Evolutionary conservation across 768 basidiomycete genomes (phyloP), one percentile per base, ranked within the genome.

Genomic region (Infundibulicybe gibba): DNA sequence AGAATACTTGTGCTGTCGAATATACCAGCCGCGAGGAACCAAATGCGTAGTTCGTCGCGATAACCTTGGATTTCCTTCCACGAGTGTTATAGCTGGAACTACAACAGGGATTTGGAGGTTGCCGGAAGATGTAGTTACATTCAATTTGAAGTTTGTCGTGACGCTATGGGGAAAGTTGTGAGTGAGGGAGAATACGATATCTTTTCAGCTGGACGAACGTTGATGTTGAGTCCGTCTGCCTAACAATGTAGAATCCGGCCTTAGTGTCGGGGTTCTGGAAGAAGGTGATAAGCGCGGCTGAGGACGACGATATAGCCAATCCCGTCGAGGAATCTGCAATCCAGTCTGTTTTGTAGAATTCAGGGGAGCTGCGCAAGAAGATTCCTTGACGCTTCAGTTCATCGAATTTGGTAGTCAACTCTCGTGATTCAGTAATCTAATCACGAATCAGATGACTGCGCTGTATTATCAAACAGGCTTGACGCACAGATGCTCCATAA

Each of bases 301-400:
- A 48, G 48, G 76, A 76, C 2, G 63, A 65, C 1, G 69, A 68
- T 10, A 63, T 62, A 1, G 56, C 43, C 5, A 75, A 60, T 2
- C 80, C 80, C 11, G 69, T 76, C 17, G 71, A 76, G 17, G 79
- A 73, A 54, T 87, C 77, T 3, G 80, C 83, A 16, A 90, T 67
- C 74, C 82, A 79, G 50, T 89, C 76, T 0, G 90, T 93, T 66
- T 90, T 87, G 63, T 81, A 79, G 59, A 92, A 88, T 40, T 86
- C 85, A 0, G 79, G 83, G 0, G 87, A 85, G 52, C 84, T 87
- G 20, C 90, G 81, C 15, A 92, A 64, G 72, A 93, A 93, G 14
- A 90, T 61, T 14, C 78, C 83, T 57, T 92, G 80, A 15, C 81
- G 75, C 61, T 91, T 93, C 42, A 93, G 69, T 55, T 93, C 90